Evolutionary conservation across 352 stramenopile genomes (phyloP), one percentile per base, ranked within the genome.

Genomic region (Globisporangium rhizosaccharum): DNA sequence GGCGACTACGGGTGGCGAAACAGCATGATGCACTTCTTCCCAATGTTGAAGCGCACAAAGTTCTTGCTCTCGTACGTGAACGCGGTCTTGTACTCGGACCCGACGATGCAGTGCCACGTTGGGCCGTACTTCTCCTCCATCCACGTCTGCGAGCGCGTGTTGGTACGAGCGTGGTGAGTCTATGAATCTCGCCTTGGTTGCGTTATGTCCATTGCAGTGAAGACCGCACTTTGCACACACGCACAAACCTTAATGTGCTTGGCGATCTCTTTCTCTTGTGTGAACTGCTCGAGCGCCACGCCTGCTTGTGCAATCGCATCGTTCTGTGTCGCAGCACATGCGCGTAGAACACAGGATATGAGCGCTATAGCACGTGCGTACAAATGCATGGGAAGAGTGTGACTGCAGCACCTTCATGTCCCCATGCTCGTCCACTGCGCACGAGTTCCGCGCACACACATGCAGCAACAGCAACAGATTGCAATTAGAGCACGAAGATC

Each of bases 21-120:
- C 57, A 90, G 77, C 51, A 79, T 87, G 71, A 92, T 92, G 72
- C 82, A 90, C 62, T 92, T 92, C 61, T 92, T 90, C 66, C 79
- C 80, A 17, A 92, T 76, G 53, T 92, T 88, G 63, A 90, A 92
- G 37, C 82, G 75, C 66, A 90, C 76, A 70, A 92, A 92, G 73
- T 88, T 90, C 65, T 90, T 90, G 77, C 76, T 87, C 70, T 87
- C 79, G 64, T 87, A 90, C 50, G 75, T 77, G 61, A 87, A 87
- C 52, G 77, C 72, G 26, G 68, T 82, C 61, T 87, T 87, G 75
- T 87, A 87, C 66, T 87, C 79, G 59, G 79, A 87, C 53, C 79
- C 77, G 46, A 90, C 79, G 66, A 90, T 85, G 67, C 79, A 90
- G 69, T 90, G 79, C 79, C 79, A 87, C 49, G 79, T 90, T 5